A percentile compares a stretch with the other conserved stretches of the same genome.
Evolutionary conservation across 2,329 filamentous ascomycete genomes (phyloP).

Genomic region (Sarocladiaceae sp.): DNA sequence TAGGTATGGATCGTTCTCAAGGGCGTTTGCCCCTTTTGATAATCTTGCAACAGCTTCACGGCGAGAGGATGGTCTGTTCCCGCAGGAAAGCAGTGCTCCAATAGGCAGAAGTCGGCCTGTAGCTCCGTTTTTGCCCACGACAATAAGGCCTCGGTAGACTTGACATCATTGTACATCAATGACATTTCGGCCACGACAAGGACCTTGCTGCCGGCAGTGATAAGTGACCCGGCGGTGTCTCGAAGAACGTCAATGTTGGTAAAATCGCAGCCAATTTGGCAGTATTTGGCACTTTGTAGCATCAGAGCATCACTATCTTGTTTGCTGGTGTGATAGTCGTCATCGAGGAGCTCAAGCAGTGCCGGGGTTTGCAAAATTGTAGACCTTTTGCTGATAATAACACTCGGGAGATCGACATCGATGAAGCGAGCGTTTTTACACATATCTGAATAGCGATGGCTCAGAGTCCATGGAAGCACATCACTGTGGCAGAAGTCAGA

Average conservation of each 20-base stretch:
- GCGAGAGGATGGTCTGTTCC: conserved; percentile 79
- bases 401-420: conserved; percentile 79
- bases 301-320: conserved; percentile 43
- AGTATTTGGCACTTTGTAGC: conserved; percentile 65
- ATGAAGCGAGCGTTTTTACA: conserved; percentile 64
- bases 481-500: conserved; percentile 52
- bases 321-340: conserved; percentile 28
- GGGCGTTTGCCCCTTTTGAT: conserved; percentile 73
- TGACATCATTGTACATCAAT: conserved; percentile 80
- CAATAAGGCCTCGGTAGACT: conserved; percentile 69
- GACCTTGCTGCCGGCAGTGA: conserved; percentile 38
- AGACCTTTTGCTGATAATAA: conserved; percentile 70
- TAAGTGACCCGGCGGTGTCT: neutral
- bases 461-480: conserved; percentile 79
- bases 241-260: neutral
- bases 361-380: conserved; percentile 61
- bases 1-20: conserved; percentile 72
- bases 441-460: conserved; percentile 58
- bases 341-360: conserved; percentile 38
- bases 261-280: conserved; percentile 78
- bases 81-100: conserved; percentile 83
- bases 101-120: conserved; percentile 72
- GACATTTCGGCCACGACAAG: conserved; percentile 88
- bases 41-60: conserved; percentile 78
- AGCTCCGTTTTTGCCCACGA: conserved; percentile 60